Conservation (phyloP, 1,139 yeast species). For the Hansenula lynferdii region DNA sequence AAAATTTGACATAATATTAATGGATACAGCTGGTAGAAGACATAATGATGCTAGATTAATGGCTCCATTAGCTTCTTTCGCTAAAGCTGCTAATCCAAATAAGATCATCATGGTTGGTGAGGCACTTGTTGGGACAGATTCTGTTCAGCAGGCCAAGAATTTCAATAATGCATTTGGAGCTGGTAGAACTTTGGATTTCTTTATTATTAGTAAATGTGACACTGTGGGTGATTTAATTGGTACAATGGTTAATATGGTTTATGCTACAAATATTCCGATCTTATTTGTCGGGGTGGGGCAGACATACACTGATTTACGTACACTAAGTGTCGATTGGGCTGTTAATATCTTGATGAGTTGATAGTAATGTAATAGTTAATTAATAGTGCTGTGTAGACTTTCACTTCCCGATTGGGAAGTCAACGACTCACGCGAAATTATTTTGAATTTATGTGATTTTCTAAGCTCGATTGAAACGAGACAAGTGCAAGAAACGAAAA, state of each 20-base stretch:
- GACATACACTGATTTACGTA: conserved; percentile 90
- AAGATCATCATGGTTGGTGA: conserved; percentile 98
- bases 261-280: conserved; percentile 94
- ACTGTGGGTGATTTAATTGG: conserved; percentile 98
- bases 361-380: no score
- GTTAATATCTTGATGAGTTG: conserved; percentile 74
- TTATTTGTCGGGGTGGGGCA: conserved; percentile 96
- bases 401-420: conserved; percentile 12
- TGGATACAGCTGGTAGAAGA: conserved; percentile 97
- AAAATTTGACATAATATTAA: conserved; percentile 77
- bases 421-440: conserved; percentile 3
- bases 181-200: conserved; percentile 76
- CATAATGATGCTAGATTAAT: conserved; percentile 92
- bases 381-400: no score
- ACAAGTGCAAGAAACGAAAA: neutral
- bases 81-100: conserved; percentile 93
- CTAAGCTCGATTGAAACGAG: neutral
- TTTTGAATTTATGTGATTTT: neutral
- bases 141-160: conserved; percentile 91
- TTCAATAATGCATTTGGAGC: conserved; percentile 93
- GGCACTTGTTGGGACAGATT: conserved; percentile 95
- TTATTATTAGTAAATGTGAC: conserved; percentile 91
- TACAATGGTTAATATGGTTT: conserved; percentile 96
- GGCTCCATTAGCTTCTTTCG: conserved; percentile 95
- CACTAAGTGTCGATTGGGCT: conserved; percentile 91